Evolutionary conservation across 1,284 basidiomycete species (phyloP), one percentile per base, ranked within the genome.

Genomic region (Papiliotrema nemorosa): DNA sequence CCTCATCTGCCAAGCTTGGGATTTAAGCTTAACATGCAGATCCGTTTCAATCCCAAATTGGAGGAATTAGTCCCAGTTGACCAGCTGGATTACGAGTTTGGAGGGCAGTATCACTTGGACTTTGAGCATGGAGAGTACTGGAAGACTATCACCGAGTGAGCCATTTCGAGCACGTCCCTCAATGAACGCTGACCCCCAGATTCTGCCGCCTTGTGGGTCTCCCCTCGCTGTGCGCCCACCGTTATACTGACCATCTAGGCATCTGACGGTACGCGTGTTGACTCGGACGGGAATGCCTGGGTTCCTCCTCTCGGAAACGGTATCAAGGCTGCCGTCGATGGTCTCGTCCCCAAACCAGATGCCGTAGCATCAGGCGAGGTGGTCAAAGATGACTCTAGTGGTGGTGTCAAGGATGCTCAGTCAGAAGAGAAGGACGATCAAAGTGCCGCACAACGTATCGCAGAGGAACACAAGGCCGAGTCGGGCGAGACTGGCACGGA

Each of bases 21-120:
- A 3, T 13, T 3, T n/a, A n/a, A n/a, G 20, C 13, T 26, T 14
- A 9, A 16, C 12, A 37, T 25, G 16, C 51, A 87, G 86, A 88
- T 90, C 82, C 83, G 84, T 27, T 93, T 94, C 74, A 92, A 94
- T 67, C 88, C 88, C 5, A 80, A 87, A 59, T 78, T 93, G 12
- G 72, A 80, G 21, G 86, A 88, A 50, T 82, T 91, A 36, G 80
- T 93, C 22, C 84, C 87, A 2, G 73, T 74, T 5, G 80, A 82
- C 13, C 90, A 93, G 59, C 82, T 94, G 7, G 88, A 90, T 63
- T 81, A 81, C 2, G 86, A 88, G 61, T 88, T 90, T 61, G 89
- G 88, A 16, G 90, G 91, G 3, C 78, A 82, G 7, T 84, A 86
- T 69, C 79, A 84, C 54, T 91, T 82, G 63, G 79, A 87, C 62